A percentile compares a stretch with the other conserved stretches of the same genome.
phyloP scores from a whole-genome alignment of 768 basidiomycete genomes.

The Phlegmacium glaucopus region DNA sequence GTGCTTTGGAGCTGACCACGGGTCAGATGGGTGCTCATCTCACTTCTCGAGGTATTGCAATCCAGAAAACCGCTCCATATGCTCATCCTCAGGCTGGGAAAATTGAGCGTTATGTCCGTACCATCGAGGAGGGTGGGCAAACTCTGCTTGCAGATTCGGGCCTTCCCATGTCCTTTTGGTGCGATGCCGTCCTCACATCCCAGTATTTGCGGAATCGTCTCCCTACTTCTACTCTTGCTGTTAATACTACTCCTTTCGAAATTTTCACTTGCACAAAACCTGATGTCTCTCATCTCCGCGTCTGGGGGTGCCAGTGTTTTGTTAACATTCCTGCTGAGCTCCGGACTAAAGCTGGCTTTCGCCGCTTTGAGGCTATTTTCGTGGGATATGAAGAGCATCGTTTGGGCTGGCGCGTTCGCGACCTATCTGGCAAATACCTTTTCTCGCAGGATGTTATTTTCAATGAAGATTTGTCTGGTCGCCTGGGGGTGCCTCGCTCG shows the following conservation, averaged over 20 bases:
- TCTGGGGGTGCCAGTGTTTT: conserved; percentile 27
- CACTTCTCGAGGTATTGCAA: conserved; percentile 13
- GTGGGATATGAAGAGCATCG: conserved; percentile 17
- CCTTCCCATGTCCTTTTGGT: conserved; percentile 20
- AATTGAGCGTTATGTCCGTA: conserved; percentile 24
- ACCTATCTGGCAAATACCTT: conserved; percentile 10
- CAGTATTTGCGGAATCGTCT: conserved; percentile 20
- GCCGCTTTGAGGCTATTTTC: conserved; percentile 19
- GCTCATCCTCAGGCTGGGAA: conserved; percentile 31
- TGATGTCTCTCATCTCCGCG: conserved; percentile 22
- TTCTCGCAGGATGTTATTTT: conserved; percentile 29
- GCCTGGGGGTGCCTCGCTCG: neutral
- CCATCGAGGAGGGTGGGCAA: conserved; percentile 19
- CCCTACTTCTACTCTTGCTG: conserved; percentile 21
- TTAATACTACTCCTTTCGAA: conserved; percentile 17
- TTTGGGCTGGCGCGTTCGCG: conserved; percentile 18
- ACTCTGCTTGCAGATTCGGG: conserved; percentile 20
- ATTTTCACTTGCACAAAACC: conserved; percentile 17
- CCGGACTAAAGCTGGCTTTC: conserved; percentile 8
- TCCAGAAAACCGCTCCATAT: conserved; percentile 23
- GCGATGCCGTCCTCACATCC: conserved; percentile 16
- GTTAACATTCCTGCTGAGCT: conserved; percentile 17
- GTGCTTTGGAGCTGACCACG: conserved; percentile 9
- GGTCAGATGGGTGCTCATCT: conserved; percentile 8
- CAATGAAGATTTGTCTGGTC: conserved; percentile 16